Base-by-base conservation (phyloP, 805 yeast genomes). In the Tetrapisispora phaffii region DNA sequence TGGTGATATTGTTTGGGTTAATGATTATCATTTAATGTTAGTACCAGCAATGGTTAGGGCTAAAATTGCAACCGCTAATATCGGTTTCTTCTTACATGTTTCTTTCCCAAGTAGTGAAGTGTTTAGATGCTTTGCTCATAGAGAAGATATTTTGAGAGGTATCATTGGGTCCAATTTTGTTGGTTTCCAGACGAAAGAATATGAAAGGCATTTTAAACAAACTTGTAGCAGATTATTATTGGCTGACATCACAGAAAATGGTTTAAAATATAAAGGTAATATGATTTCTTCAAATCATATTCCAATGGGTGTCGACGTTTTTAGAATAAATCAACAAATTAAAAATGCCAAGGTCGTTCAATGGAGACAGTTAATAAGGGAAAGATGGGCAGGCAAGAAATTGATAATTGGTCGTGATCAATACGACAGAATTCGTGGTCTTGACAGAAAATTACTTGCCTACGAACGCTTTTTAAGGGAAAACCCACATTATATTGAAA, bases 31-130 rank as follows among this genome's bases (percentile, higher is more conserved):
- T 65, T 70, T 90, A 49, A 72, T 93, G 67, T 68, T 90, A 36
- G 86, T 89, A 1, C 97, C 97, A 0, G 73, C 72, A 44, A 81
- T 90, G 90, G 74, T 90, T 4, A 74, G 96, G 48, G 72, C 78
- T 47, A 66, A 72, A 50, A 61, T 88, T 20, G 96, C 97, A 4
- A 62, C 77, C 46, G 97, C 95, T 1, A 79, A 82, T 50, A 88
- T 93, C 53, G 97, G 96, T 0, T 84, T 89, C 54, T 93, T 88
- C 64, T 69, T 93, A 46, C 98, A 93, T 58, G 85, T 90, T 13
- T 84, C 97, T 1, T 90, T 90, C 69, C 98, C 98, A 8, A 85
- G 96, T 3, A 80, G 90, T 46, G 98, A 90, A 62, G 96, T 90
- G 2, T 93, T 89, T 66, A 74, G 97, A 51, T 89, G 97, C 56